These are phyloP conservation scores for Asterochloris erici DNA, from an alignment of 139 green algal genomes.

Conservation along the genomic window DNA sequence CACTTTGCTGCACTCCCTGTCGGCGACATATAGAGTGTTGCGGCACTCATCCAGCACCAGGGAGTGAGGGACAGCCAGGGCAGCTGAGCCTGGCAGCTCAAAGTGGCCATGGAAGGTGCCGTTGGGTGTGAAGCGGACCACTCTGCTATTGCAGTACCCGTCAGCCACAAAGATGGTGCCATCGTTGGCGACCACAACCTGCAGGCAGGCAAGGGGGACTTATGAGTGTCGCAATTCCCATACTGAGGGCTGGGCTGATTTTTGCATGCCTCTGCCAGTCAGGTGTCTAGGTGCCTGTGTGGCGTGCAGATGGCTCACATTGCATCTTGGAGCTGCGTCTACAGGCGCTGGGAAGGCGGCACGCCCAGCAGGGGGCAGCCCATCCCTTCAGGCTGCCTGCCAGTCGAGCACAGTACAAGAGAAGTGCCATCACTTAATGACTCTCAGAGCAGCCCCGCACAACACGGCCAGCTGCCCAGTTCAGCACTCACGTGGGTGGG, in stretches of 20 bases:
- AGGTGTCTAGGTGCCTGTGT: too few species aligned
- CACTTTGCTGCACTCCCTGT: slow-evolving; percentile 50
- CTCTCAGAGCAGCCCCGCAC: background rate
- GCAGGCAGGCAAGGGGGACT: background rate
- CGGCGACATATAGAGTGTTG: slow-evolving; percentile 52
- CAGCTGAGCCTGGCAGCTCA: background rate
- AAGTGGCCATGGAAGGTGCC: slow-evolving; percentile 39
- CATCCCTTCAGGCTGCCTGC: background rate
- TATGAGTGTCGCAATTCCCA: too few species aligned
- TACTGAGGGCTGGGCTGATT: too few species aligned
- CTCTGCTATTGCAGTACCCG: slow-evolving; percentile 63
- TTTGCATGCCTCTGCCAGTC: too few species aligned
- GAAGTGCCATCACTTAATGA: background rate
- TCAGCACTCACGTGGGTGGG: slow-evolving; percentile 61
- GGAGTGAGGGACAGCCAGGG: slow-evolving; percentile 49
- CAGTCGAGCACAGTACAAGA: background rate
- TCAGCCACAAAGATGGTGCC: slow-evolving; percentile 71
- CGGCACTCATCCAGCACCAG: slow-evolving; percentile 77
- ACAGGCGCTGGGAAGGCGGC: background rate
- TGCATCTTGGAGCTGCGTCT: too few species aligned
- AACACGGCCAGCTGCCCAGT: background rate
- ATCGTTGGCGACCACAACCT: slow-evolving; percentile 62
- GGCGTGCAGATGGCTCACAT: too few species aligned
- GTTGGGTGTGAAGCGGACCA: slow-evolving; percentile 35
- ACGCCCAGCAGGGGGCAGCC: background rate